Conservation (phyloP, 106 monocot species). For the Platanthera zijinensis region DNA sequence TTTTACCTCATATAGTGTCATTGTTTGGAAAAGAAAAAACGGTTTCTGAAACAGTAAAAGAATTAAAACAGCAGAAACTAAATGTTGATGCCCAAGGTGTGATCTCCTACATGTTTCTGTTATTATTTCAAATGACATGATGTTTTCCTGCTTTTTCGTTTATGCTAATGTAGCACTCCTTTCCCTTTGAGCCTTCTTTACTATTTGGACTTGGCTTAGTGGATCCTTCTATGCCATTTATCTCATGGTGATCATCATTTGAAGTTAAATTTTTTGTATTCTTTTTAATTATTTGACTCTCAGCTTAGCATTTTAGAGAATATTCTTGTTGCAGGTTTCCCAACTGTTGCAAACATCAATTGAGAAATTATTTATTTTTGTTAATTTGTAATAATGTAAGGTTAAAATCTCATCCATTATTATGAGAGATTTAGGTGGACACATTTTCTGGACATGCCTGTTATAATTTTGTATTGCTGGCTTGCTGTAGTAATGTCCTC, state of each 20-base stretch:
- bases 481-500: no score
- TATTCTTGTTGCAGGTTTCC: not conserved
- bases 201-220: not conserved
- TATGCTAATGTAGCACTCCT: not conserved
- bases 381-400: not conserved
- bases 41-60: slow-evolving; percentile 39
- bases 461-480: no score
- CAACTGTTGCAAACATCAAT: not conserved
- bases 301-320: not conserved
- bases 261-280: not conserved
- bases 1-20: slow-evolving; percentile 57
- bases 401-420: no score
- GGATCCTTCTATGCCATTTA: not conserved
- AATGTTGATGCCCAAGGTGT: slow-evolving; percentile 41
- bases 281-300: not conserved
- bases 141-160: slow-evolving; percentile 1
- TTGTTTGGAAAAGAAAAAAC: slow-evolving; percentile 34
- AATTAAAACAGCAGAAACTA: slow-evolving; percentile 33
- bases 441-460: no score
- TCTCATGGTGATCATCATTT: not conserved
- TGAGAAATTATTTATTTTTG: not conserved
- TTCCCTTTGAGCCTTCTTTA: not conserved
- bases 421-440: no score
- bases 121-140: slow-evolving; percentile 8
- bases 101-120: not conserved